These are phyloP conservation scores for Ceratobasidium sp. DNA, from an alignment of 1,284 basidiomycete genomes.

Conservation along the genomic window DNA sequence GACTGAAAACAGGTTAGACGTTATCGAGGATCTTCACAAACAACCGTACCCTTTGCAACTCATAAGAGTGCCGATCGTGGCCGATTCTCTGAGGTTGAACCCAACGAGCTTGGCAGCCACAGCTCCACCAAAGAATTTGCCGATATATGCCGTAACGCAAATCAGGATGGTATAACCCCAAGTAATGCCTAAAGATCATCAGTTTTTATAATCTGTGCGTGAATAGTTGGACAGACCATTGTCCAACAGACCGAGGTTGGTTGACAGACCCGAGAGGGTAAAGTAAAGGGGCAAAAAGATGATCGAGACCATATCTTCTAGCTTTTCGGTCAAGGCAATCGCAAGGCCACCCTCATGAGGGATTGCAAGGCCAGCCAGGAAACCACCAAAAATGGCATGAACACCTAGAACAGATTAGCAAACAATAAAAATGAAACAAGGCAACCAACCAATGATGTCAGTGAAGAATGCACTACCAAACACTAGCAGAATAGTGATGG, in stretches of 20 bases:
- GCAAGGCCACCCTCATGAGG: conserved; percentile 88
- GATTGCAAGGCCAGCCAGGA: conserved; percentile 87
- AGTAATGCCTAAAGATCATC: conserved; percentile 52
- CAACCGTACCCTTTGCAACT: conserved; percentile 83
- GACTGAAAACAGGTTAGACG: conserved; percentile 43
- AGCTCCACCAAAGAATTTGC: conserved; percentile 79
- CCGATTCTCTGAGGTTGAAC: conserved; percentile 79
- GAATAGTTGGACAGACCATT: too few species aligned
- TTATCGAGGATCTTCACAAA: not conserved
- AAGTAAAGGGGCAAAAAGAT: conserved; percentile 89
- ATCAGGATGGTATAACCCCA: conserved; percentile 91
- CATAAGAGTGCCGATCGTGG: conserved; percentile 90
- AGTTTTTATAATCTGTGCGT: too few species aligned
- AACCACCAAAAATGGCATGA: conserved; percentile 63
- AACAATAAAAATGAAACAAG: conserved; percentile 10
- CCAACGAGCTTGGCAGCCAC: conserved; percentile 67
- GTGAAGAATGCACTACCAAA: conserved; percentile 86
- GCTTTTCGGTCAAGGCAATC: conserved; percentile 59
- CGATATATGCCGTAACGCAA: conserved; percentile 78
- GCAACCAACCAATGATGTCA: conserved; percentile 77
- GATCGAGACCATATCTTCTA: conserved; percentile 79
- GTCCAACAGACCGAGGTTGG: conserved; percentile 81
- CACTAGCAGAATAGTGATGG: conserved; percentile 68
- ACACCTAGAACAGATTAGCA: conserved; percentile 45
- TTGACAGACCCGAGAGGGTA: conserved; percentile 79